Evolutionary conservation across 331 rosid species (phyloP).

Genomic region (Erythrophleum ivorense): DNA sequence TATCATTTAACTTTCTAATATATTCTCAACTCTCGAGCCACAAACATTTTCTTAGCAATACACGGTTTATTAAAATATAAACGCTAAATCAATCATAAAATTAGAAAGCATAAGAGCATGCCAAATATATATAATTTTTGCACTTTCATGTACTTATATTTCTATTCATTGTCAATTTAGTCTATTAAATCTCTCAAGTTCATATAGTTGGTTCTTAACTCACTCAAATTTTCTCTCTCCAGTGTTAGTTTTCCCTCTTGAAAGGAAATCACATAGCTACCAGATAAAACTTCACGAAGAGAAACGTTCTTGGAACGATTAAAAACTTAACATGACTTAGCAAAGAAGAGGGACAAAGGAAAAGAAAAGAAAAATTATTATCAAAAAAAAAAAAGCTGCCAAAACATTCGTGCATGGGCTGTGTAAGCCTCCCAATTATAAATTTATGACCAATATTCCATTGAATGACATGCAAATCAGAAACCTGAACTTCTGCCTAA

Average conservation of each 20-base stretch:
- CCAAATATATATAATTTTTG: too few species aligned
- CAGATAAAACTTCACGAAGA: constrained; percentile 7
- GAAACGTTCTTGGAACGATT: background rate
- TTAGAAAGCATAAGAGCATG: too few species aligned
- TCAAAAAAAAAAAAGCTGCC: constrained; percentile 19
- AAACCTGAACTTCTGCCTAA: constrained; percentile 46
- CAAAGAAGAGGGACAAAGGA: background rate
- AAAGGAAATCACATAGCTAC: background rate
- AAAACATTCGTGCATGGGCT: constrained; percentile 43
- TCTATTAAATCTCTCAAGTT: background rate
- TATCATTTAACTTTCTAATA: too few species aligned
- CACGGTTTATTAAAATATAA: too few species aligned
- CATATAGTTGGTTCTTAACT: background rate
- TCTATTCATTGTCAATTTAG: background rate
- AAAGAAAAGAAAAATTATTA: background rate
- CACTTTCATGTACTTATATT: background rate
- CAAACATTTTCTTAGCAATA: too few species aligned
- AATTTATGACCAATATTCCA: constrained; percentile 35
- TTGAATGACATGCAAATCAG: constrained; percentile 39
- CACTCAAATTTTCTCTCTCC: background rate
- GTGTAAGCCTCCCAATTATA: constrained; percentile 21
- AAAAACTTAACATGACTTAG: background rate
- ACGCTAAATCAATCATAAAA: too few species aligned
- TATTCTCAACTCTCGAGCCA: too few species aligned
- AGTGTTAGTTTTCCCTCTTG: background rate